Conservation (phyloP, 140 eudicot species). For the Senecio squalidus region DNA sequence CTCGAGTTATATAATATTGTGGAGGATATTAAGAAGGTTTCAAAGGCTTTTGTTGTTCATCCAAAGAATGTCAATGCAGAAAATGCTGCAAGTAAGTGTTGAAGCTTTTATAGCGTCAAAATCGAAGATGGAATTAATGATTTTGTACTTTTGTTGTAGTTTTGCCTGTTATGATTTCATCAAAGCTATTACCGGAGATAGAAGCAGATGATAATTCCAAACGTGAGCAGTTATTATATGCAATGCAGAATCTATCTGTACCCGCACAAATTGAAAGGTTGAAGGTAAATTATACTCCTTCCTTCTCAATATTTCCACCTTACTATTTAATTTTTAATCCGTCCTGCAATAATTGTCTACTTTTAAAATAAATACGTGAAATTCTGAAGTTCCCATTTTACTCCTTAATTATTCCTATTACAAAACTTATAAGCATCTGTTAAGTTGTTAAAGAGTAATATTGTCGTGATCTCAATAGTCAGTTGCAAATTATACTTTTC, state of each 20-base stretch:
- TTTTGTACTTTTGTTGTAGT: conserved; percentile 33
- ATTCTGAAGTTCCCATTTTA: too few relatives aligned
- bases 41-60: conserved; percentile 92
- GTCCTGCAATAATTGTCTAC: too few relatives aligned
- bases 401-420: too few relatives aligned
- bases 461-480: too few relatives aligned
- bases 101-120: background rate
- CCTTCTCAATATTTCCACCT: too few relatives aligned
- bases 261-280: conserved; percentile 71
- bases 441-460: too few relatives aligned
- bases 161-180: conserved; percentile 93
- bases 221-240: conserved; percentile 79
- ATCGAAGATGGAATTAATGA: background rate
- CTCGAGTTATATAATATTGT: conserved; percentile 86
- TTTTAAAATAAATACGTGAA: too few relatives aligned
- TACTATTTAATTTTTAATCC: too few relatives aligned
- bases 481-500: too few relatives aligned
- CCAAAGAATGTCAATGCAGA: conserved; percentile 92
- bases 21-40: conserved; percentile 91
- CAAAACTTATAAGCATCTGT: too few relatives aligned
- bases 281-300: too few relatives aligned
- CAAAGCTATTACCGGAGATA: conserved; percentile 94
- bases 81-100: conserved; percentile 71
- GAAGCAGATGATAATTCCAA: conserved; percentile 80
- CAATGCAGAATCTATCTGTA: conserved; percentile 81